Conservation (phyloP, 129 eudicot genomes). For the Centaurea solstitialis region DNA sequence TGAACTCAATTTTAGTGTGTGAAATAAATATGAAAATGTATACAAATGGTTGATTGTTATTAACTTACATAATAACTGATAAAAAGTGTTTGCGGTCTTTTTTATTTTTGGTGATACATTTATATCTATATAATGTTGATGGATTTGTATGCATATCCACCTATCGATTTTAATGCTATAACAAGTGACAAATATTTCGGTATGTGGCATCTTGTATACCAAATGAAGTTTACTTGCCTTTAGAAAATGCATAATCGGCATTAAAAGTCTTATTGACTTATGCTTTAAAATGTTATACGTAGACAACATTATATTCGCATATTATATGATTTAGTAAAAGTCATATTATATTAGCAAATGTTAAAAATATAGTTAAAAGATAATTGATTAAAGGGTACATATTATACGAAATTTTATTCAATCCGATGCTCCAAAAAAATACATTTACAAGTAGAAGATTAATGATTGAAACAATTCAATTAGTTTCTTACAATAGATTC, state of each 20-base stretch:
- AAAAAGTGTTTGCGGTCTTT: not conserved
- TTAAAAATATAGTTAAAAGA: not conserved
- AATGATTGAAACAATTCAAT: too few species aligned
- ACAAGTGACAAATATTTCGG: not conserved
- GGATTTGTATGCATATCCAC: not conserved
- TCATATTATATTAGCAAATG: not conserved
- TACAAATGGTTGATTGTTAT: not conserved
- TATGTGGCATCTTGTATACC: slow-evolving; percentile 42
- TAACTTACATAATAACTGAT: too few species aligned
- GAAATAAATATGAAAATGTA: too few species aligned
- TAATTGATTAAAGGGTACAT: not conserved
- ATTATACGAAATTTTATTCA: not conserved
- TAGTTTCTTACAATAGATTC: not conserved
- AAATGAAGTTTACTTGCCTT: slow-evolving; percentile 6
- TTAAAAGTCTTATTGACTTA: not conserved
- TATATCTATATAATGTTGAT: not conserved
- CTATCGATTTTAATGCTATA: not conserved
- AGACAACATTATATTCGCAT: not conserved
- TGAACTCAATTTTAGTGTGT: too few species aligned
- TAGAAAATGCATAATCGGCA: not conserved
- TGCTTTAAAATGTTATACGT: slow-evolving; percentile 1
- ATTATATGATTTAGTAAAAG: not conserved
- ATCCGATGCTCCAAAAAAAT: not conserved
- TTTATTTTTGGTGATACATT: not conserved
- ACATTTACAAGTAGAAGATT: too few species aligned